A percentile compares a stretch with the other conserved stretches of the same genome.
Conservation (phyloP, 2,329 filamentous ascomycete genomes). For the Elsinoe perseae region DNA sequence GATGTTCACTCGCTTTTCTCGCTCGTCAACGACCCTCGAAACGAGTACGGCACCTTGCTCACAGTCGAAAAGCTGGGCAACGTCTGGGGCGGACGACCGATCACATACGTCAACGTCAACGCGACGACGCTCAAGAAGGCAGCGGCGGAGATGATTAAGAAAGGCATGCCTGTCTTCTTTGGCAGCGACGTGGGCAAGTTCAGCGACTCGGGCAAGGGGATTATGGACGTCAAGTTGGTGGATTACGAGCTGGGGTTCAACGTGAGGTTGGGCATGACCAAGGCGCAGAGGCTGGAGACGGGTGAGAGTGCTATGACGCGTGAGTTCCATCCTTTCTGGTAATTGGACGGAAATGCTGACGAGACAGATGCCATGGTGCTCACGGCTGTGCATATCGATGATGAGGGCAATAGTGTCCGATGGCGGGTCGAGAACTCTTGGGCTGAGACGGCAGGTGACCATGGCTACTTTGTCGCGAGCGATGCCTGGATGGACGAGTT, state of each 20-base stretch:
- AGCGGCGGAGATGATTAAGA: conserved; percentile 68
- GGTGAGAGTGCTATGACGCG: conserved; percentile 77
- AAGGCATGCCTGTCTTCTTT: conserved; percentile 78
- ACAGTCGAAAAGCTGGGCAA: conserved; percentile 76
- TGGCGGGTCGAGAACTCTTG: conserved; percentile 88
- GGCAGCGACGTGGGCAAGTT: conserved; percentile 83
- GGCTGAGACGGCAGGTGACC: conserved; percentile 59
- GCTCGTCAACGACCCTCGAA: conserved; percentile 77
- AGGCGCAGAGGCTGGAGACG: conserved; percentile 64
- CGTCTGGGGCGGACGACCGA: conserved; percentile 63
- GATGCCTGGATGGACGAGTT: conserved; percentile 61
- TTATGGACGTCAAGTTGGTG: conserved; percentile 72
- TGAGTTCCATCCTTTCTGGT: neutral
- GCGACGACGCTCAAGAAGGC: conserved; percentile 65
- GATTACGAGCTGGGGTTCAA: conserved; percentile 83
- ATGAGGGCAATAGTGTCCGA: conserved; percentile 56
- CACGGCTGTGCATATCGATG: conserved; percentile 72
- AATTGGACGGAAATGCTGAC: neutral
- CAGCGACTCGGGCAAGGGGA: conserved; percentile 57
- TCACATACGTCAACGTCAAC: conserved; percentile 77
- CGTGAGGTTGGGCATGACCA: conserved; percentile 62
- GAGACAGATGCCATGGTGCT: conserved; percentile 73
- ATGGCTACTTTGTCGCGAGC: conserved; percentile 86
- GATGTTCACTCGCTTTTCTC: conserved; percentile 66
- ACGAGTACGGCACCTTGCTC: conserved; percentile 62